Evolutionary conservation across 768 basidiomycete species (phyloP).

Genomic region (Termitomyces sp.): DNA sequence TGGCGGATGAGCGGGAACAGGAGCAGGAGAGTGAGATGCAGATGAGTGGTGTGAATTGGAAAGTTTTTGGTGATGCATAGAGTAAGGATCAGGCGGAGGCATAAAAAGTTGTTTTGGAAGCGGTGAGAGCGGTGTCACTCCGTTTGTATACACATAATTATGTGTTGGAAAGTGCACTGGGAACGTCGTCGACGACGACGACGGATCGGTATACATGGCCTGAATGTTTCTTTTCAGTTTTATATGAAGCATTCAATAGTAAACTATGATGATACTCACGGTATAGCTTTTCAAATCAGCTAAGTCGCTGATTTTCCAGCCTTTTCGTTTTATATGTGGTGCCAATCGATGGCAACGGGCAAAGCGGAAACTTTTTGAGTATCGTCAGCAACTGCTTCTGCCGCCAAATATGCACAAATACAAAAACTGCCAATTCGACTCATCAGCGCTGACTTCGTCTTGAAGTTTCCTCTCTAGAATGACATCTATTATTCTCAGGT

Average conservation of each 20-base stretch:
- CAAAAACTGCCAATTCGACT: neutral
- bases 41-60: constrained; percentile 1
- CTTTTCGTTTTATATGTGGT: neutral
- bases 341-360: constrained; percentile 3
- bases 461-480: neutral
- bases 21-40: constrained; percentile 2
- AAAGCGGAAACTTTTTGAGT: constrained; percentile 3
- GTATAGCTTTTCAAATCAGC: neutral
- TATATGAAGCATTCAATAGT: neutral
- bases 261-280: neutral
- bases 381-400: neutral
- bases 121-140: constrained; percentile 37
- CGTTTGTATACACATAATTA: constrained; percentile 6
- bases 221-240: neutral
- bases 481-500: neutral
- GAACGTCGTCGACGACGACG: constrained; percentile 4
- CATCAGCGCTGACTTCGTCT: no score
- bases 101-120: constrained; percentile 61
- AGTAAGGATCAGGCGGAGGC: constrained; percentile 24
- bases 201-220: constrained; percentile 7
- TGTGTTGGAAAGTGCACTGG: constrained; percentile 7
- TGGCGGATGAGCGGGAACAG: neutral
- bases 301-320: neutral
- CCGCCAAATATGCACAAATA: constrained; percentile 2
- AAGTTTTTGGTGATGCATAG: constrained; percentile 3